phyloP scores from a whole-genome alignment of 345 rosid species.

The Aquilaria yunnanensis region DNA sequence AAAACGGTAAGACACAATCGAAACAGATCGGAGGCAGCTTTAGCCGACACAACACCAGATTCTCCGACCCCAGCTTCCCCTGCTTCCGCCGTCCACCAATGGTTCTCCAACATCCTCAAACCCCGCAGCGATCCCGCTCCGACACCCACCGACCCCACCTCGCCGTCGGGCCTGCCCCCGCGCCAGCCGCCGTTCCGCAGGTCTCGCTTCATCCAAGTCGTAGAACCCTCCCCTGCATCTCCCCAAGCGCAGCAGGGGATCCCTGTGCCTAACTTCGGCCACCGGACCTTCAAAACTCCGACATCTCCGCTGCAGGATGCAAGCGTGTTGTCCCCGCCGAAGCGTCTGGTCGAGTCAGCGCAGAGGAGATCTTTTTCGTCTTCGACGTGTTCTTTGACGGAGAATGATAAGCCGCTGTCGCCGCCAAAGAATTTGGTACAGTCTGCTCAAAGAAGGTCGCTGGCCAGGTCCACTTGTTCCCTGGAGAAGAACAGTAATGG shows the following conservation, averaged over 20 bases:
- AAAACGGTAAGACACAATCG: conserved; percentile 45
- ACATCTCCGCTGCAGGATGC: conserved; percentile 19
- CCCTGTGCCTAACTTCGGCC: conserved; percentile 17
- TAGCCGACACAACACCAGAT: conserved; percentile 11
- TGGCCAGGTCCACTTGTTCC: conserved; percentile 46
- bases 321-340: conserved; percentile 42
- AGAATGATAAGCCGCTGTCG: conserved; percentile 26
- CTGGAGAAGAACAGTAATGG: conserved; percentile 21
- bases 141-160: conserved; percentile 10
- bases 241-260: conserved; percentile 7
- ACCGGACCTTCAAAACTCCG: conserved; percentile 24
- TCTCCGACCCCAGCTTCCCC: conserved; percentile 27
- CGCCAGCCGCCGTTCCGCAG: conserved; percentile 31
- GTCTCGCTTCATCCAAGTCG: conserved; percentile 40
- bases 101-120: conserved; percentile 40
- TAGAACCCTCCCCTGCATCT: conserved; percentile 15
- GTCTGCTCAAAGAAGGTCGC: conserved; percentile 37
- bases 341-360: conserved; percentile 26
- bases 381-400: conserved; percentile 23
- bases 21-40: conserved; percentile 24
- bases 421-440: conserved; percentile 51
- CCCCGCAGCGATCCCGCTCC: conserved; percentile 14
- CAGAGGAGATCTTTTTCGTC: conserved; percentile 37
- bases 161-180: conserved; percentile 27
- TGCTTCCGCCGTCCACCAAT: conserved; percentile 29